Conservation (phyloP, 305 asterid species). For the Stenogyne calaminthoides region DNA sequence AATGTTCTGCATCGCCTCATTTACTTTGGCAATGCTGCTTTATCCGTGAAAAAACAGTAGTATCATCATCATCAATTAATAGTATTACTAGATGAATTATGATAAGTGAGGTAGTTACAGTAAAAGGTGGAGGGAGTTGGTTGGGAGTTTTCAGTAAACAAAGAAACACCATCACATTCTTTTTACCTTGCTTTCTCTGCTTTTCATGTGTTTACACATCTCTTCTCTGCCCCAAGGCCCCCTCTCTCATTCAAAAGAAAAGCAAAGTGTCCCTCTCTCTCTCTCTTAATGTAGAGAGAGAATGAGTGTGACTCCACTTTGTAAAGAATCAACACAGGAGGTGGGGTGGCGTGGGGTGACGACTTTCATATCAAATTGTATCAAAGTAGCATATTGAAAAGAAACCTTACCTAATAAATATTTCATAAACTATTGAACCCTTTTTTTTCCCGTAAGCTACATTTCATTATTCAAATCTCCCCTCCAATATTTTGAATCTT, state of each 20-base stretch:
- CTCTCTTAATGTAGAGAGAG: conserved; percentile 24
- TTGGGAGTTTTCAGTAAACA: conserved; percentile 16
- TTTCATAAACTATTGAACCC: conserved; percentile 36
- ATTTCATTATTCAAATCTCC: conserved; percentile 54
- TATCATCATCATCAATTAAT: background rate
- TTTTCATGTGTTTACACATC: conserved; percentile 50
- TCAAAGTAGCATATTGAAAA: conserved; percentile 1
- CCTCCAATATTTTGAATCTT: conserved; percentile 44
- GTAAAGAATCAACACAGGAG: background rate
- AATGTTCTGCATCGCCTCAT: conserved; percentile 34
- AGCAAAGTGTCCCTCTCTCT: conserved; percentile 34
- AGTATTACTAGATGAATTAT: background rate
- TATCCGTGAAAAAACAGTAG: background rate
- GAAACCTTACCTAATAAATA: conserved; percentile 31
- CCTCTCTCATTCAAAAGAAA: conserved; percentile 41
- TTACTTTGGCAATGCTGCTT: conserved; percentile 32
- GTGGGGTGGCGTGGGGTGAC: conserved; percentile 1
- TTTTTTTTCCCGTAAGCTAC: conserved; percentile 51
- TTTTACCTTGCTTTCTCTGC: conserved; percentile 65
- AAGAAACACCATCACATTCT: conserved; percentile 49
- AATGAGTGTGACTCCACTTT: conserved; percentile 25
- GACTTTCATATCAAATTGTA: conserved; percentile 23
- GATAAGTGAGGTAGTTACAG: conserved; percentile 19
- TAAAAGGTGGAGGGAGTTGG: conserved; percentile 25
- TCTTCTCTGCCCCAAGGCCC: conserved; percentile 36